Conservation (phyloP, 169 alveolate species). For the Plasmodium chabaudi region DNA sequence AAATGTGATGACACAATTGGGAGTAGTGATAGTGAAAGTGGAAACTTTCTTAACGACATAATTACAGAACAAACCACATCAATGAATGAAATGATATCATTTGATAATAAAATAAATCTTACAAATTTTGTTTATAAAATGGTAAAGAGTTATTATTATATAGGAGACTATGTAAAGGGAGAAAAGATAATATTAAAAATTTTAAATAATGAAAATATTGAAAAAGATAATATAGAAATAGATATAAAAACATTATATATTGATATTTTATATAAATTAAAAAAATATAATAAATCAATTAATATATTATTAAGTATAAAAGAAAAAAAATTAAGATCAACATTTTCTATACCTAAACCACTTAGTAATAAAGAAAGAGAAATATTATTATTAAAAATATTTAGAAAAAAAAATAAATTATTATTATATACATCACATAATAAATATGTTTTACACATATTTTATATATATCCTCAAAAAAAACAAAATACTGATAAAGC, state of each 20-base stretch:
- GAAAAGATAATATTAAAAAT: conserved; percentile 49
- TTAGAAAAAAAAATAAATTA: conserved; percentile 56
- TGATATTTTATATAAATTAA: conserved; percentile 49
- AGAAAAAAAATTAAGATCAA: conserved; percentile 54
- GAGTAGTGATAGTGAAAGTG: not conserved
- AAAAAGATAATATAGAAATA: conserved; percentile 46
- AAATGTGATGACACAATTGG: too few relatives aligned
- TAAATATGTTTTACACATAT: conserved; percentile 56
- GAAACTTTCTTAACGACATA: too few relatives aligned
- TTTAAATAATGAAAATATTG: conserved; percentile 15
- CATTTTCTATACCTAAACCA: conserved; percentile 62
- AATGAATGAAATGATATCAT: not conserved
- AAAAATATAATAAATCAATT: conserved; percentile 46
- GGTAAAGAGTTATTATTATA: conserved; percentile 51
- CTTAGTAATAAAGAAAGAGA: conserved; percentile 71
- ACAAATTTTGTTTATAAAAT: conserved; percentile 22
- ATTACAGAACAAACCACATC: not conserved
- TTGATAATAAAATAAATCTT: conserved; percentile 24
- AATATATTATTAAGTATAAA: conserved; percentile 57
- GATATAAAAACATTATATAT: conserved; percentile 55
- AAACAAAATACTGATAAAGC: not conserved
- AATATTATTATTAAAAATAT: conserved; percentile 32
- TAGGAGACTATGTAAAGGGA: conserved; percentile 38
- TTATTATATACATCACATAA: conserved; percentile 56
- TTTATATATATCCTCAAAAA: conserved; percentile 27